Base-by-base conservation (phyloP, 1,139 yeast species). In the Suhomyces kunorum region DNA sequence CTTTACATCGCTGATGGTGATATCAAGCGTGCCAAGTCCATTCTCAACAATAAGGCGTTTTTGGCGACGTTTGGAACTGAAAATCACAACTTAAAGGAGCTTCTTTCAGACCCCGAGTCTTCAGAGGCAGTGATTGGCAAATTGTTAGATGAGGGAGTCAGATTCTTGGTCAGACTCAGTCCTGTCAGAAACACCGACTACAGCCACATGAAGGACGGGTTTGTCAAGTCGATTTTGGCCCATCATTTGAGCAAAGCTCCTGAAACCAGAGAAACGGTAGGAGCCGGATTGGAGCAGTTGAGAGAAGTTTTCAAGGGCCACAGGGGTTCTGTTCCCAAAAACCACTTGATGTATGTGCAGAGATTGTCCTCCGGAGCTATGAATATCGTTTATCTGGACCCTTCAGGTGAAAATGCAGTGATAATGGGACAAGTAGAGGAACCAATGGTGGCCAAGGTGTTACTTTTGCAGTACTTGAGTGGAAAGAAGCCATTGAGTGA, bases 171-270 rank as follows among this genome's bases (percentile, higher is more conserved):
- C 25, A 72, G 95, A 48, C 82, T 92, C 48, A 82, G 85, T 14
- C 97, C 98, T 0, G 82, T 85, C 8, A 76, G 95, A 56, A 87
- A 86, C 59, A 90, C 98, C 1, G 97, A 90, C 61, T 87, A 85
- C 61, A 80, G 80, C 47, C 98, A 92, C 59, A 65, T 92, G 58
- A 78, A 86, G 51, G 98, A 92, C 56, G 98, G 98, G 0, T 78
- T 92, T 48, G 79, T 88, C 41, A 84, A 92, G 55, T 81, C 95
- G 2, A 74, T 83, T 35, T 69, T 80, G 57, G 80, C 83, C 20
- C 78, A 77, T 52, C 78, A 80, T 2, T 58, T 63, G 45, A 67
- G 74, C 40, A 72, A 70, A 45, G 28, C 32, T 12, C 20, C 23
- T 1, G 52, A 56, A 5, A 40, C 51, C 24, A 59, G 66, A 23